Base-by-base conservation (phyloP, 305 asterid species). In the Ilex paraguariensis region DNA sequence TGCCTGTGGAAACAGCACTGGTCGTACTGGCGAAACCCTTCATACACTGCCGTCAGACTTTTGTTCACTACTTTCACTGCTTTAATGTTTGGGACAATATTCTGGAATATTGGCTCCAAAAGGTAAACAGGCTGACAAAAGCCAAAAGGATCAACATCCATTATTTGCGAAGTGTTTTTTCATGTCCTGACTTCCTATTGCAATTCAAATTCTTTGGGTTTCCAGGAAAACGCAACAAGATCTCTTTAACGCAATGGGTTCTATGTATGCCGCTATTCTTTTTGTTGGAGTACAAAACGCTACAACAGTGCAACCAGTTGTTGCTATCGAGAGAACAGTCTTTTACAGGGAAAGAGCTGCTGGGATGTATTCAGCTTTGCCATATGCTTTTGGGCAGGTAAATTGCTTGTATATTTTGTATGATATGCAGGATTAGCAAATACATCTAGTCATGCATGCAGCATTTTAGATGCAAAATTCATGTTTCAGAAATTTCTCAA, bases 311-410 rank as follows among this genome's bases (percentile, higher is more conserved):
- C 98, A 91, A 69, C 98, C 98, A 4, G 85, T 91, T 17, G 86
- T 91, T 10, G 86, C 95, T 1, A 63, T 84, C 13, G 98, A 91
- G 73, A 77, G 98, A 78, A 88, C 95, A 3, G 96, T 91, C 9
- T 88, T 86, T 66, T 91, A 88, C 64, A 77, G 98, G 66, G 98
- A 88, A 77, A 77, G 85, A 67, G 96, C 95, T 0, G 95, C 95
- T 9, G 96, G 98, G 59, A 83, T 91, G 96, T 91, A 84, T 64
- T 88, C 95, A 1, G 88, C 98, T 65, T 66, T 88, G 61, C 96
- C 98, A 1, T 91, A 91, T 70, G 98, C 98, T 39, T 81, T 91
- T 28, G 94, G 85, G 59, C 98, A 91, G 95, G 96, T 86, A 74
- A 46, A 7, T 54, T 45, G 42, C 50, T 46, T 6, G 46, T 57